phyloP scores from a whole-genome alignment of 148 eudicot species.

The Talinum fruticosum region DNA sequence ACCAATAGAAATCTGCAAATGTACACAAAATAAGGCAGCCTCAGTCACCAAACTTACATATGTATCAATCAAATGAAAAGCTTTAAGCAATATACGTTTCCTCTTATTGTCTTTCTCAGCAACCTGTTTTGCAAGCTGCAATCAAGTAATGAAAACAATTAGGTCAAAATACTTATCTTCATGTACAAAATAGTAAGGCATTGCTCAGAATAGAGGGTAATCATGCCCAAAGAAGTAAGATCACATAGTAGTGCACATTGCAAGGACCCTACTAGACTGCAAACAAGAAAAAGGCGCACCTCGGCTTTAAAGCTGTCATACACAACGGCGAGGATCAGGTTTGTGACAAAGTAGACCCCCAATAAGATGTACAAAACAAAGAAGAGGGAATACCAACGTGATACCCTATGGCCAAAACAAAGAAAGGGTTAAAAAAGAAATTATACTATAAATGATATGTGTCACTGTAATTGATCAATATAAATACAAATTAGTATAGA shows the following conservation, averaged over 20 bases:
- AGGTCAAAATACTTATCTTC: background rate
- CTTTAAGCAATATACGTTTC: constrained; percentile 62
- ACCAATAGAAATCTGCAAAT: background rate
- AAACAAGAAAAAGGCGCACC: constrained; percentile 35
- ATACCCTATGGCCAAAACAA: constrained; percentile 48
- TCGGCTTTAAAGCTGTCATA: constrained; percentile 87
- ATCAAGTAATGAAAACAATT: constrained; percentile 14
- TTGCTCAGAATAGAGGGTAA: background rate
- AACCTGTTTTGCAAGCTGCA: constrained; percentile 87
- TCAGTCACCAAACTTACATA: constrained; percentile 40
- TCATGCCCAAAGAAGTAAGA: background rate
- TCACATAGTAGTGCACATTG: background rate
- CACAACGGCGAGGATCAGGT: constrained; percentile 94
- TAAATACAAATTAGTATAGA: background rate
- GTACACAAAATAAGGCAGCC: background rate
- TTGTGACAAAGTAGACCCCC: constrained; percentile 95
- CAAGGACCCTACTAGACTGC: background rate
- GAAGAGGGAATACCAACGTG: constrained; percentile 85
- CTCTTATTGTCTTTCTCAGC: constrained; percentile 58
- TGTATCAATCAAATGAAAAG: constrained; percentile 62
- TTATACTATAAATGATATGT: background rate
- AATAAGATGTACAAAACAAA: constrained; percentile 75
- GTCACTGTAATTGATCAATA: background rate
- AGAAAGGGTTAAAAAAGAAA: background rate
- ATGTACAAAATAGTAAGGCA: background rate